phyloP scores from a whole-genome alignment of 192 early-diverging fungal genomes.

The Coemansia aciculifera region DNA sequence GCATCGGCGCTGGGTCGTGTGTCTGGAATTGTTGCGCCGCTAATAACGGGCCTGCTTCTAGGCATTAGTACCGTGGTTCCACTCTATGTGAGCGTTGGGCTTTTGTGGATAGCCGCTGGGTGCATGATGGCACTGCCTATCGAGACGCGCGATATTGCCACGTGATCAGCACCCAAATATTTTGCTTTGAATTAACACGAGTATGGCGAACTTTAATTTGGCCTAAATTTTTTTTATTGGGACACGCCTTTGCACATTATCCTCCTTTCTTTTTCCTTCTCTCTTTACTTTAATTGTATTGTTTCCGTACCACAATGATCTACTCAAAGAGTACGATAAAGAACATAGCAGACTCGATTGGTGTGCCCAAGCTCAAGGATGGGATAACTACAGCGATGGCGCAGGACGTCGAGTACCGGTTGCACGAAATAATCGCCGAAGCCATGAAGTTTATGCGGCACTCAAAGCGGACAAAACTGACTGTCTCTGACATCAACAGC shows the following conservation, averaged over 20 bases:
- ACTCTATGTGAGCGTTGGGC: conserved; percentile 63
- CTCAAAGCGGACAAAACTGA: conserved; percentile 78
- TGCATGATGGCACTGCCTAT: conserved; percentile 74
- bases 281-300: conserved; percentile 2
- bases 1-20: conserved; percentile 74
- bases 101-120: conserved; percentile 59
- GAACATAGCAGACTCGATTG: conserved; percentile 82
- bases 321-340: conserved; percentile 51
- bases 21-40: conserved; percentile 72
- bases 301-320: conserved; percentile 18
- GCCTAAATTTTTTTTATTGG: not conserved
- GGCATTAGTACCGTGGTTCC: conserved; percentile 61
- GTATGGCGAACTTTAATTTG: not conserved
- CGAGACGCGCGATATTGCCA: conserved; percentile 47
- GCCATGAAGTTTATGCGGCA: conserved; percentile 97
- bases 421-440: conserved; percentile 92
- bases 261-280: not conserved
- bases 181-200: not conserved
- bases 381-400: conserved; percentile 79
- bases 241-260: not conserved
- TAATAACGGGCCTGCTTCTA: conserved; percentile 68
- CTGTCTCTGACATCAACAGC: conserved; percentile 83
- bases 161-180: conserved; percentile 5
- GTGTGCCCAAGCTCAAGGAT: conserved; percentile 82
- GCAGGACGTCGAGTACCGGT: conserved; percentile 92